Evolutionary conservation across 129 eudicot species (phyloP).

Genomic region (Saposhnikovia divaricata): DNA sequence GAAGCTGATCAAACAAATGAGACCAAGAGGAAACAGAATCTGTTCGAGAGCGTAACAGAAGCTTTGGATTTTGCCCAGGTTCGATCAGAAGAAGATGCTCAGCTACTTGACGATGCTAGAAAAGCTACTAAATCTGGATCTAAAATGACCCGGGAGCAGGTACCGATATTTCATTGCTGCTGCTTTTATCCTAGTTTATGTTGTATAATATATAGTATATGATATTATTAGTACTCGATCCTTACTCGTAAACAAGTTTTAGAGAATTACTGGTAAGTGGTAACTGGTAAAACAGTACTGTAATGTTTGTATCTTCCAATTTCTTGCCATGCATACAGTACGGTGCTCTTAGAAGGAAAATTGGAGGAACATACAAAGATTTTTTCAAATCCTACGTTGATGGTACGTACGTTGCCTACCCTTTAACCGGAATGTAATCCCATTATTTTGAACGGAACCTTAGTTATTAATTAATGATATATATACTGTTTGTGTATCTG

Average conservation of each 20-base stretch:
- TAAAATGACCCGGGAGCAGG: constrained; percentile 79
- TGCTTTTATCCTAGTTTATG: too few species aligned
- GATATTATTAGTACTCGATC: too few species aligned
- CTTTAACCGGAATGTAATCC: background rate
- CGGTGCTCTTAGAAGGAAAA: constrained; percentile 97
- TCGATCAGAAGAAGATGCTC: constrained; percentile 80
- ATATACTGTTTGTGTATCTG: background rate
- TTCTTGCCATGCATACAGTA: constrained; percentile 32
- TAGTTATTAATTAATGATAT: background rate
- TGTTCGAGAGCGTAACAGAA: constrained; percentile 80
- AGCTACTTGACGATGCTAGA: constrained; percentile 79
- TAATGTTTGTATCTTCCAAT: background rate
- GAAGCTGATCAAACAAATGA: constrained; percentile 34
- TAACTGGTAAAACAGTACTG: too few species aligned
- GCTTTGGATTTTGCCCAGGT: constrained; percentile 94
- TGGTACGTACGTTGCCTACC: constrained; percentile 49
- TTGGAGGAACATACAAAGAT: constrained; percentile 97
- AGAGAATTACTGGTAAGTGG: too few species aligned
- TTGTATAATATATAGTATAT: too few species aligned
- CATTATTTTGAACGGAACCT: background rate
- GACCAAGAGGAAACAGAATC: constrained; percentile 46
- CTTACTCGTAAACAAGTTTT: too few species aligned
- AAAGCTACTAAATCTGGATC: constrained; percentile 67
- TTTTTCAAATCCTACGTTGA: constrained; percentile 96
- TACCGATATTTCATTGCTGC: background rate